A percentile compares a stretch with the other conserved stretches of the same genome.
These are phyloP conservation scores for Chlamydomonas eustigma DNA, from an alignment of 139 green algal genomes.

Conservation along the genomic window DNA sequence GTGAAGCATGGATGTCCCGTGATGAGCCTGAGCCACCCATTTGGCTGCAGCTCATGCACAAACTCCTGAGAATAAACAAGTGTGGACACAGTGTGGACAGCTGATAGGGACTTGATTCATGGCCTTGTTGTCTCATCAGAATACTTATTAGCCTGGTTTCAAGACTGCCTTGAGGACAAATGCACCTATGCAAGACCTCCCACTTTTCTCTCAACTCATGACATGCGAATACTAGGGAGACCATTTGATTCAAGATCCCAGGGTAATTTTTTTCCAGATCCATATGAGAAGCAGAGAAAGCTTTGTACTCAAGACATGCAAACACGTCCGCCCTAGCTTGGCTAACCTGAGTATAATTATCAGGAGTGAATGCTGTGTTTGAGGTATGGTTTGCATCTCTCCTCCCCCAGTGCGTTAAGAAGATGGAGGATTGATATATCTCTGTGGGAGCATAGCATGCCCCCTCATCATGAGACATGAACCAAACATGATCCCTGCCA, in stretches of 20 bases:
- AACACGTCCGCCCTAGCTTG: no score
- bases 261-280: no score
- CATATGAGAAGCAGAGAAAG: no score
- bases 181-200: no score
- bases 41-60: slow-evolving; percentile 7
- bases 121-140: no score
- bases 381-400: slow-evolving; percentile 22
- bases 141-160: no score
- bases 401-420: slow-evolving; percentile 59
- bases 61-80: slow-evolving; percentile 1
- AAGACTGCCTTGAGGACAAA: no score
- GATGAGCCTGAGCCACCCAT: slow-evolving; percentile 5
- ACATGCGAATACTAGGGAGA: no score
- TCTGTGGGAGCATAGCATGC: slow-evolving; percentile 24
- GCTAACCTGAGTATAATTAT: slow-evolving; percentile 35
- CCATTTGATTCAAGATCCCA: no score
- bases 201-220: no score
- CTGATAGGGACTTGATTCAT: no score
- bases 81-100: neutral
- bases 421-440: slow-evolving; percentile 41
- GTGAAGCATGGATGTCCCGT: slow-evolving; percentile 40
- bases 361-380: slow-evolving; percentile 29
- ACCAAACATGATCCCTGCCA: slow-evolving; percentile 59
- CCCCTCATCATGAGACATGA: slow-evolving; percentile 37
- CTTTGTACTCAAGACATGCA: no score